Base-by-base conservation (phyloP, 495 filamentous ascomycete species). In the Neurospora sp. region DNA sequence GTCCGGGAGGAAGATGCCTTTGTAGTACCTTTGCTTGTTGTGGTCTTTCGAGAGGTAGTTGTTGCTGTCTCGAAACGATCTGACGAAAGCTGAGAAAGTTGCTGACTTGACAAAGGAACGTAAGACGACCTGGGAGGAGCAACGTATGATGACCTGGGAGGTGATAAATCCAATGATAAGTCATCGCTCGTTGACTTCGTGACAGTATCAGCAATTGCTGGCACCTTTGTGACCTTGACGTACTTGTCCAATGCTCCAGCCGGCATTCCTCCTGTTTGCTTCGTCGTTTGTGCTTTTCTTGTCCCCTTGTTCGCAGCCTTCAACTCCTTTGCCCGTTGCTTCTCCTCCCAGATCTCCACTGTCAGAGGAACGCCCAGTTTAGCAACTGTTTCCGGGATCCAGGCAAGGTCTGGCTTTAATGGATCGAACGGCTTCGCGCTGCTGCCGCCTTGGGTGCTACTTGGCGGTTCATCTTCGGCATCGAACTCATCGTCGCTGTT, bases 321-420 rank as follows among this genome's bases (percentile, higher is more conserved):
- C 9, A 68, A 27, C 45, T 71, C 72, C 75, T 87, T 91, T 16
- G 85, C 81, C 70, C 87, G 82, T 69, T 83, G 81, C 44, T 88
- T 84, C 22, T 87, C 89, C 74, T 97, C 90, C 89, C 93, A 99
- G 31, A 89, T 89, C 72, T 92, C 86, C 2, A 94, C 89, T n/a
- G 88, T 86, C 14, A 90, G 80, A 22, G 92, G 93, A 69, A 92
- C 85, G 0, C 93, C 91, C 18, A 91, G 77, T 70, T 88, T 91
- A 10, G 89, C 89, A 72, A 92, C 83, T 0, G 87, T 86, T 76
- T 94, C 91, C 12, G 93, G 87, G 7, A 98, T 81, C 94, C 94
- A 99, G 4, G 85, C 77, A 42, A 88, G 79, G 39, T 89, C 88
- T 3, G 93, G 88, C 75, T 95, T 89, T 65, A 88, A 93, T 0